Evolutionary conservation across 2,329 filamentous ascomycete genomes (phyloP), one percentile per base, ranked within the genome.

Genomic region (Zymoseptoria passerinii): DNA sequence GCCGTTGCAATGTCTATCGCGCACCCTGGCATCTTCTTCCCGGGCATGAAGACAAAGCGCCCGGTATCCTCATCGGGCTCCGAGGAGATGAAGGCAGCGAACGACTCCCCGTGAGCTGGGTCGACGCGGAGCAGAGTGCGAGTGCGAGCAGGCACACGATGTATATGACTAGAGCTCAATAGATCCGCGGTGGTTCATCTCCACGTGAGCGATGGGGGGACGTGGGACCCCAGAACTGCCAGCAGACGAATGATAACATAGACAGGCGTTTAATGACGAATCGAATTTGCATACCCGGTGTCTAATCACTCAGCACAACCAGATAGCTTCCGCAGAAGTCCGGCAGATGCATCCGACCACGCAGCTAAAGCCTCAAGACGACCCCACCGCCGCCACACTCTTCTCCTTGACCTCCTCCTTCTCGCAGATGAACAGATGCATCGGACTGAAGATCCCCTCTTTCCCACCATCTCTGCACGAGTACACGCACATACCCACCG

Each of bases 11-110:
- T 79, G 48, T 78, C 75, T 0, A 57, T 75, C 29, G 71, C 75
- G 40, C 76, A 80, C 57, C 77, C 77, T 0, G 76, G 73, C n/a
- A 68, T 77, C 54, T 78, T 74, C 69, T 73, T 78, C 57, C 70
- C 70, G 8, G 71, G 35, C 10, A 66, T 67, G 55, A 40, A 54
- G 27, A 55, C 50, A n/a, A 52, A n/a, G 23, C 8, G 10, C 3
- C 50, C 28, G 50, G 28, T 18, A 8, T 28, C 19, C 18, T 19
- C 19, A 1, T 20, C 50, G 7, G 52, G 56, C 48, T 53, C 13
- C 23, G 50, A 52, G 4, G 50, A 18, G 19, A 23, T 28, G 50
- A 52, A 52, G 13, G 50, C 50, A 3, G 19, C 10, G 8, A 19
- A 28, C 8, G 50, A 52, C 7, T 3, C 28, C 3, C 50, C 19